Conservation (phyloP, 352 stramenopile genomes). For the Lagenidium giganteum region DNA sequence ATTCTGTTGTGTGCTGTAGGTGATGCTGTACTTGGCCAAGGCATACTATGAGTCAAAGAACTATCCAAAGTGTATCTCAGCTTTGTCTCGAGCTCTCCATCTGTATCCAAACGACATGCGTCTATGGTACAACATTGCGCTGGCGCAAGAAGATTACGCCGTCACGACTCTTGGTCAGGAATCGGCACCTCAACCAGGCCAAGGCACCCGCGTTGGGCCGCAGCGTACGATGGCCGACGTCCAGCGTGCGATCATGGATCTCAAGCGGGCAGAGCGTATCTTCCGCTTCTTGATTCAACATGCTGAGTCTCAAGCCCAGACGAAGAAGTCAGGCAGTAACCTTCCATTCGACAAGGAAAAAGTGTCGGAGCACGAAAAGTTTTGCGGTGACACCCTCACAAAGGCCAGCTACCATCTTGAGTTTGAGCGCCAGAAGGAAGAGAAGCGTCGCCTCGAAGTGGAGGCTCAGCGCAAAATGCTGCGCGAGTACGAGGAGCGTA, state of each 20-base stretch:
- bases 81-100: constrained; percentile 60
- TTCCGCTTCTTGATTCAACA: constrained; percentile 68
- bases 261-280: constrained; percentile 71
- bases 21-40: constrained; percentile 70
- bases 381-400: constrained; percentile 65
- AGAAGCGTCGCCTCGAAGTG: constrained; percentile 67
- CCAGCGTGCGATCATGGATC: constrained; percentile 63
- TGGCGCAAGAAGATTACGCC: constrained; percentile 75
- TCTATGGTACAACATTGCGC: constrained; percentile 75
- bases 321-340: constrained; percentile 43
- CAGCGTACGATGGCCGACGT: constrained; percentile 75
- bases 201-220: constrained; percentile 25
- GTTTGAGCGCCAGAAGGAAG: constrained; percentile 77
- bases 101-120: constrained; percentile 60
- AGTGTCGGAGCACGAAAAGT: constrained; percentile 74
- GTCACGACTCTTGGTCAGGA: constrained; percentile 65
- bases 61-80: constrained; percentile 71
- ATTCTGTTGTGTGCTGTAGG: constrained; percentile 10
- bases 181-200: constrained; percentile 18
- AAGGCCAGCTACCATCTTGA: constrained; percentile 80
- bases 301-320: constrained; percentile 30
- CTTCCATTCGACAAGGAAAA: constrained; percentile 75
- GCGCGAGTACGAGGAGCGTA: constrained; percentile 58
- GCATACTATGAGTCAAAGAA: constrained; percentile 81
- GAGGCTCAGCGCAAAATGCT: constrained; percentile 69